A percentile compares a stretch with the other conserved stretches of the same genome.
Evolutionary conservation across 2,329 filamentous ascomycete genomes (phyloP).

Genomic region (Nannizziopsis arthrosporioides): DNA sequence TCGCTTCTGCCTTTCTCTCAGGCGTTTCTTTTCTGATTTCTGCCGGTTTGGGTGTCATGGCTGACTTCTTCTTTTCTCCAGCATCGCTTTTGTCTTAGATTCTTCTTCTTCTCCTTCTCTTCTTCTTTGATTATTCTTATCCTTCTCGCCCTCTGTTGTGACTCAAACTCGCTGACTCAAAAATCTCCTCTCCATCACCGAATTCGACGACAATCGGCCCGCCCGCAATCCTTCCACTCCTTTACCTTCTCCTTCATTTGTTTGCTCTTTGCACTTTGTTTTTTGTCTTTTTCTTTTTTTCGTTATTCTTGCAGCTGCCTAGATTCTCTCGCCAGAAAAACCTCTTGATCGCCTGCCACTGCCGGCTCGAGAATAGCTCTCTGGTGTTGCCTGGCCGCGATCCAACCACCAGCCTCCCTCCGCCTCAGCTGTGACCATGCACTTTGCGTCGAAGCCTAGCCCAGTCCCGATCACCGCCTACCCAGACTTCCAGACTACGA

Average conservation of each 20-base stretch:
- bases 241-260: neutral
- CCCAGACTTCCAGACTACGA: slow-evolving; percentile 10
- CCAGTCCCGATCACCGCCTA: slow-evolving; percentile 14
- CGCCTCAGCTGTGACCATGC: slow-evolving; percentile 11
- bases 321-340: no score
- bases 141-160: no score
- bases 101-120: no score
- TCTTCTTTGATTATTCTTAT: no score
- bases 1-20: neutral
- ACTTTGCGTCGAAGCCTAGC: slow-evolving; percentile 6
- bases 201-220: neutral
- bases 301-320: neutral
- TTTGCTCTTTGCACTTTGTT: neutral
- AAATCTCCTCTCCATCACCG: no score
- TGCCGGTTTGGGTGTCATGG: no score
- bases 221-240: neutral
- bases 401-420: slow-evolving; percentile 7
- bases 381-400: slow-evolving; percentile 13
- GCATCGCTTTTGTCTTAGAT: no score
- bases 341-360: slow-evolving; percentile 1
- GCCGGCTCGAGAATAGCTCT: slow-evolving; percentile 12
- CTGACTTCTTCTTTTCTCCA: no score
- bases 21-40: no score
- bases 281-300: neutral
- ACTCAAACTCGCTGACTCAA: no score